Evolutionary conservation across 176 grass and related monocot genomes (phyloP).

Genomic region (Pharus latifolius): DNA sequence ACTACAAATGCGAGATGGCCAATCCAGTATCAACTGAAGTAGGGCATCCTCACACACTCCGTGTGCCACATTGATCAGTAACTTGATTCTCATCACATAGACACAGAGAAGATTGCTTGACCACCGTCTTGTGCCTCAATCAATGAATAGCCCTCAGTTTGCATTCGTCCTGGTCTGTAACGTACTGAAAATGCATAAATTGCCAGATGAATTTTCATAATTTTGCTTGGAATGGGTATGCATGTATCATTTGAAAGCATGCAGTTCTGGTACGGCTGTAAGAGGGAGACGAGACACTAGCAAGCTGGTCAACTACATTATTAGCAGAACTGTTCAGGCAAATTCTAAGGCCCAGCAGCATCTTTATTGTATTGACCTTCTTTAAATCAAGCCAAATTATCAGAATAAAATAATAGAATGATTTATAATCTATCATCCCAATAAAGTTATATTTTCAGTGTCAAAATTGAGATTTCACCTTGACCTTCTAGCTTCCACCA

Average conservation of each 20-base stretch:
- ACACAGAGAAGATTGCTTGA: not conserved
- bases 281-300: too few species aligned
- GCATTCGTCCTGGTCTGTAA: constrained; percentile 1
- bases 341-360: not conserved
- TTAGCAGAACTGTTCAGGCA: constrained; percentile 1
- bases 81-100: constrained; percentile 5
- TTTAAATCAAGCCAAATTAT: constrained; percentile 9
- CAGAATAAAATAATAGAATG: not conserved
- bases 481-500: not conserved
- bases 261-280: too few species aligned
- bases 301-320: not conserved
- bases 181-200: not conserved
- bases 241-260: too few species aligned
- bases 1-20: constrained; percentile 47
- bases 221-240: too few species aligned
- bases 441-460: not conserved
- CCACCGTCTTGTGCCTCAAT: not conserved
- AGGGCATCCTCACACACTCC: constrained; percentile 26
- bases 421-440: not conserved
- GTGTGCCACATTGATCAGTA: constrained; percentile 37
- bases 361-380: not conserved
- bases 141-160: constrained; percentile 2
- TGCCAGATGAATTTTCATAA: not conserved
- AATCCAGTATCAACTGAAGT: constrained; percentile 36
- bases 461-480: not conserved